phyloP scores from a whole-genome alignment of 768 basidiomycete species.

The Obba rivulosa region DNA sequence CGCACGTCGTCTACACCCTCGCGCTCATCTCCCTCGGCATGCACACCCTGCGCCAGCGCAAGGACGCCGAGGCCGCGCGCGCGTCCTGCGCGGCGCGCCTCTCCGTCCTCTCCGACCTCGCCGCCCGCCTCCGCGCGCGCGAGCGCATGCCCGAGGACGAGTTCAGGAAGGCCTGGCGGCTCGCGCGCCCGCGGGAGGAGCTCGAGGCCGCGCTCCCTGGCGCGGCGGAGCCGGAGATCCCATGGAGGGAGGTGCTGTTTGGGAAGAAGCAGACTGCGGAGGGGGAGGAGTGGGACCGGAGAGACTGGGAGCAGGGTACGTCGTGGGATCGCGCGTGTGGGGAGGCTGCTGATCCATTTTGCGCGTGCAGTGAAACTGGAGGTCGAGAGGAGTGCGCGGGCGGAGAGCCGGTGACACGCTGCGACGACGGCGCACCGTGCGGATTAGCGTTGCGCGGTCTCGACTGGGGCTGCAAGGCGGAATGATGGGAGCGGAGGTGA shows the following conservation, averaged over 20 bases:
- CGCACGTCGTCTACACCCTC: conserved; percentile 59
- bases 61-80: conserved; percentile 45
- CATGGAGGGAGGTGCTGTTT: conserved; percentile 26
- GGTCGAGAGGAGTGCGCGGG: not conserved
- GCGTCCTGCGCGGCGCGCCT: conserved; percentile 50
- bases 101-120: conserved; percentile 58
- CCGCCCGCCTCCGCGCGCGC: conserved; percentile 44
- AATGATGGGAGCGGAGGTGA: too few relatives aligned
- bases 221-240: conserved; percentile 12
- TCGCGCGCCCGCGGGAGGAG: conserved; percentile 34
- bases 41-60: conserved; percentile 55
- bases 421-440: too few relatives aligned
- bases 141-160: conserved; percentile 44
- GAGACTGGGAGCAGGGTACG: conserved; percentile 24
- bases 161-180: conserved; percentile 45
- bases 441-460: too few relatives aligned
- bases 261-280: conserved; percentile 17
- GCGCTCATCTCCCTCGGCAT: conserved; percentile 64
- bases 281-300: conserved; percentile 19
- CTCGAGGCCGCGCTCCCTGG: not conserved
- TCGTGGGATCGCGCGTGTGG: not conserved
- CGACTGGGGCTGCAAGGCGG: too few relatives aligned
- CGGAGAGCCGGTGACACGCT: too few relatives aligned
- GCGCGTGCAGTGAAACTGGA: conserved; percentile 8
- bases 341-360: too few relatives aligned